Conservation (phyloP, 768 basidiomycete species). For the Hygrophorus russula region DNA sequence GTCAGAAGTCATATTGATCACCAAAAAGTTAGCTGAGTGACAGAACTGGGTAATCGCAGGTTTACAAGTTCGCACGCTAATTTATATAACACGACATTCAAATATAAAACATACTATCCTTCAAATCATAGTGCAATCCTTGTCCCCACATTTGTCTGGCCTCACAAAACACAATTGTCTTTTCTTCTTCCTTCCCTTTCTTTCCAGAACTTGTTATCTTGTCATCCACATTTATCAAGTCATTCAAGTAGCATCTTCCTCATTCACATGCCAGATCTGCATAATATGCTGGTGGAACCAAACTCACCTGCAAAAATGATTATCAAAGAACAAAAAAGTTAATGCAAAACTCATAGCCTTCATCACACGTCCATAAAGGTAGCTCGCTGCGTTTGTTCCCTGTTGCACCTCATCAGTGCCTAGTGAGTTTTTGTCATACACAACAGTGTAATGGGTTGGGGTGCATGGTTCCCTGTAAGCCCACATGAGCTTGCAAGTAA, state of each 20-base stretch:
- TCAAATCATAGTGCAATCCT: slow-evolving; percentile 46
- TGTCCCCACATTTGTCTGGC: slow-evolving; percentile 41
- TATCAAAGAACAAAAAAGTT: no score
- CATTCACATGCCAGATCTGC: slow-evolving; percentile 78
- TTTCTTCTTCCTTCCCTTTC: slow-evolving; percentile 23
- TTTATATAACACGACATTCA: no score
- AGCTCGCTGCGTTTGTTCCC: slow-evolving; percentile 57
- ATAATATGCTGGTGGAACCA: slow-evolving; percentile 73
- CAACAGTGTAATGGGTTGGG: slow-evolving; percentile 71
- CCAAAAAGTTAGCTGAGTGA: no score
- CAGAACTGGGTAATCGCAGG: no score
- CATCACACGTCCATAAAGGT: slow-evolving; percentile 74
- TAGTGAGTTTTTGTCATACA: slow-evolving; percentile 67
- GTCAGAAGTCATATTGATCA: slow-evolving; percentile 15
- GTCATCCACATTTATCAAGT: slow-evolving; percentile 46
- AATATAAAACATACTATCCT: slow-evolving; percentile 68
- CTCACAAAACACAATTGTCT: slow-evolving; percentile 27
- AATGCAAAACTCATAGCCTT: slow-evolving; percentile 36
- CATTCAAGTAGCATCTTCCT: slow-evolving; percentile 65
- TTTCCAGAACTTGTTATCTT: slow-evolving; percentile 24
- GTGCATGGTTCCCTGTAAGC: slow-evolving; percentile 59
- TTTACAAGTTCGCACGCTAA: no score
- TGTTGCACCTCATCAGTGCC: slow-evolving; percentile 63
- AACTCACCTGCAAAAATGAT: slow-evolving; percentile 51
- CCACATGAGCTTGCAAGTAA: slow-evolving; percentile 50